Evolutionary conservation across 2,329 filamentous ascomycete species (phyloP).

Genomic region (Exophiala phaeomuriformis): DNA sequence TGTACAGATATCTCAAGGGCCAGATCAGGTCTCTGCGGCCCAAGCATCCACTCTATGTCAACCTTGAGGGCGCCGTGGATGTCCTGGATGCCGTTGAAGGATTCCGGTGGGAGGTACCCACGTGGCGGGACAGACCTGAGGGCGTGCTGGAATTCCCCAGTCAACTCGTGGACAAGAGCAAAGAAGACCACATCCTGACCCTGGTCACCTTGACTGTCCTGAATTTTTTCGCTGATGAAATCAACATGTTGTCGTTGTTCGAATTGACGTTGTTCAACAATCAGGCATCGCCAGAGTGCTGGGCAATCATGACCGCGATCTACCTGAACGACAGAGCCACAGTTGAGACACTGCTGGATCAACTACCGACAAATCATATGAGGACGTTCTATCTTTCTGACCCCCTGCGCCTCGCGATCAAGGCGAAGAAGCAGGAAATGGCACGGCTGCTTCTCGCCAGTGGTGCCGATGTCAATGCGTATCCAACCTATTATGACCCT

Average conservation of each 20-base stretch:
- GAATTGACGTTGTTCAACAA: neutral
- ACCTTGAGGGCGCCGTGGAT: conserved; percentile 1
- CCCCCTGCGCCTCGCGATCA: conserved; percentile 4
- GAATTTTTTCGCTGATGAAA: neutral
- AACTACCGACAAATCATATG: neutral
- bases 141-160: neutral
- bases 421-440: neutral
- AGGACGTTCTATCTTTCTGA: neutral
- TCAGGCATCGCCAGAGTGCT: neutral
- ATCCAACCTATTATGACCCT: neutral
- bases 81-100: neutral
- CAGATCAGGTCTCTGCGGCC: neutral
- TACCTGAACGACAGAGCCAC: neutral
- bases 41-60: neutral
- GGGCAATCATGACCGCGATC: conserved; percentile 5
- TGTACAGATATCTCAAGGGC: conserved; percentile 3
- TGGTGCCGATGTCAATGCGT: conserved; percentile 3
- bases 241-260: neutral
- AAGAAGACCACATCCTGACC: neutral
- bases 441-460: conserved; percentile 1
- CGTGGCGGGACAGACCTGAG: neutral
- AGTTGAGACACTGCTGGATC: conserved; percentile 1
- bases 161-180: neutral
- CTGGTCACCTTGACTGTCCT: neutral
- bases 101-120: neutral